Percentiles rank a stretch among this genome's conserved stretches.
phyloP scores from a whole-genome alignment of 768 basidiomycete species.

The Coprinopsis cinerea region DNA sequence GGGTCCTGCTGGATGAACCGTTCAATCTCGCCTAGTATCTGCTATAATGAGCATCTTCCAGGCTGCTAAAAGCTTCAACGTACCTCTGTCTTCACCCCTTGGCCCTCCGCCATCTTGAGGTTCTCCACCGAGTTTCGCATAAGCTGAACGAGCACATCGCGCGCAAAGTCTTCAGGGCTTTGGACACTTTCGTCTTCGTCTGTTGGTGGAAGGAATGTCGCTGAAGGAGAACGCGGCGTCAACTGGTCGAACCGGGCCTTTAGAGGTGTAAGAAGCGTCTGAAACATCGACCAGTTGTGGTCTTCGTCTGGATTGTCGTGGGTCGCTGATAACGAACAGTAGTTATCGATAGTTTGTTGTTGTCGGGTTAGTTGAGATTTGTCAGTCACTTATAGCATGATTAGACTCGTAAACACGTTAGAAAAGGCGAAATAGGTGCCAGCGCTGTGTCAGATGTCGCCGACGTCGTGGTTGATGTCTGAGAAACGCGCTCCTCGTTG shows the following conservation, averaged over 20 bases:
- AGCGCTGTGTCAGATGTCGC: background rate
- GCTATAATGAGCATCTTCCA: background rate
- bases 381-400: background rate
- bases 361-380: background rate
- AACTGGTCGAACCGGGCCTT: constrained; percentile 12
- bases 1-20: constrained; percentile 61
- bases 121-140: constrained; percentile 68
- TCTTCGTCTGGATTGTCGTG: background rate
- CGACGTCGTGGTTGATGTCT: background rate
- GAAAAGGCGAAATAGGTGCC: no score
- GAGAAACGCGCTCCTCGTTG: background rate
- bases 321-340: background rate
- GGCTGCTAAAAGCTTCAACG: constrained; percentile 12
- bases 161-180: constrained; percentile 64
- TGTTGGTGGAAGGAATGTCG: constrained; percentile 12
- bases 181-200: constrained; percentile 32
- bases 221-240: constrained; percentile 16
- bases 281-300: background rate
- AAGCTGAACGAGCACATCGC: constrained; percentile 64
- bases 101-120: constrained; percentile 50
- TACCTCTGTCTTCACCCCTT: constrained; percentile 43
- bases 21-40: constrained; percentile 66
- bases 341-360: background rate
- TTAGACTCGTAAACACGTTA: background rate
- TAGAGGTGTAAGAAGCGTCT: constrained; percentile 9